phyloP scores from a whole-genome alignment of 108 stramenopile genomes.

The Aurantiochytrium sp. region DNA sequence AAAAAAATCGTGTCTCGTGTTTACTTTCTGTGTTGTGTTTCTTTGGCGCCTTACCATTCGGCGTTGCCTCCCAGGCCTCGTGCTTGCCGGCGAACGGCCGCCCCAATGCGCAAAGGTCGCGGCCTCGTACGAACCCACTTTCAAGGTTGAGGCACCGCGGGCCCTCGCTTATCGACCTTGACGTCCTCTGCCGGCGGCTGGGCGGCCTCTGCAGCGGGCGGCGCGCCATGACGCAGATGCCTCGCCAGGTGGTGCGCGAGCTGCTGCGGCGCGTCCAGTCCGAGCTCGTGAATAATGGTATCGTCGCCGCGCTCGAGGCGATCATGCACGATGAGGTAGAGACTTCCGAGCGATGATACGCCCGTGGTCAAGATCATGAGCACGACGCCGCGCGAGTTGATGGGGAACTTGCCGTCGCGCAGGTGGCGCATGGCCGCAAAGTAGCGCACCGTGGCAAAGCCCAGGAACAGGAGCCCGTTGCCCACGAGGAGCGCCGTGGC shows the following conservation, averaged over 20 bases:
- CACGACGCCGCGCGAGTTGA: not conserved
- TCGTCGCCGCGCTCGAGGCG: not conserved
- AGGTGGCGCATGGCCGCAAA: not conserved
- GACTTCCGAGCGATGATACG: not conserved
- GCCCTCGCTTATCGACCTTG: no score
- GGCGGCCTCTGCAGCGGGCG: no score
- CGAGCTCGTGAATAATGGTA: not conserved
- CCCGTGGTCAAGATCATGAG: not conserved
- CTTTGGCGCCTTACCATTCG: not conserved
- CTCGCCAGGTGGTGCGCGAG: not conserved
- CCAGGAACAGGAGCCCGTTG: not conserved
- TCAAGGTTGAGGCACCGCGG: no score
- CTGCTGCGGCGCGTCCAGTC: not conserved
- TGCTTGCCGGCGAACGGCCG: no score
- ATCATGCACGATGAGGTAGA: not conserved
- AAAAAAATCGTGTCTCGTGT: no score
- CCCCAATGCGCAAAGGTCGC: no score
- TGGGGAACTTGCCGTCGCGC: not conserved
- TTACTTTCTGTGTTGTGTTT: not conserved
- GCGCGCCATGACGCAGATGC: no score
- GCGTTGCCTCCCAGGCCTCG: no score
- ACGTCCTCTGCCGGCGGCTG: no score
- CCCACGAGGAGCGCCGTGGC: not conserved
- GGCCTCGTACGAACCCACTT: no score
- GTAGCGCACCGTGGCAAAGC: not conserved